Evolutionary conservation across 306 rosid species (phyloP).

Genomic region (Castanea mollissima): DNA sequence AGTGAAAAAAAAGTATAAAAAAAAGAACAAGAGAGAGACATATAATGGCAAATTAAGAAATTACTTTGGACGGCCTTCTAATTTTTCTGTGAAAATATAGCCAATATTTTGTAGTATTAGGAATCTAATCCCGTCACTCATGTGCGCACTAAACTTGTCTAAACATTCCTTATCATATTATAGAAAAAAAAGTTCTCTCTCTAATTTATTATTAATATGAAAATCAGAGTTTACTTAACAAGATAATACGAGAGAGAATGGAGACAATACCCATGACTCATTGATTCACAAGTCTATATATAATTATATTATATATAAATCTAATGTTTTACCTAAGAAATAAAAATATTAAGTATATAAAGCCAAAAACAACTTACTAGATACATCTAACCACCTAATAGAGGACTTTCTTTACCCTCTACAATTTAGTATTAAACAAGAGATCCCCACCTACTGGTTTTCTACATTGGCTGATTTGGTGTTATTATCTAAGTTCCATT

Average conservation of each 20-base stretch:
- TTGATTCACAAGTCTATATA: conserved; percentile 19
- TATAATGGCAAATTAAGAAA: background rate
- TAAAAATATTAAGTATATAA: conserved; percentile 5
- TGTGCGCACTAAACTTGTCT: conserved; percentile 7
- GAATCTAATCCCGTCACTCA: conserved; percentile 13
- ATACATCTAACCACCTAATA: conserved; percentile 20
- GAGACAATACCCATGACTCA: conserved; percentile 4
- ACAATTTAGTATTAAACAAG: background rate
- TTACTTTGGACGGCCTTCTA: background rate
- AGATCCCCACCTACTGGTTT: conserved; percentile 38
- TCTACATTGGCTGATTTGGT: conserved; percentile 12
- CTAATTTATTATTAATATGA: conserved; percentile 9
- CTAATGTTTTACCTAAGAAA: background rate
- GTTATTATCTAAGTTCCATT: conserved; percentile 11
- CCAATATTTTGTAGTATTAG: background rate
- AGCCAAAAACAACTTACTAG: conserved; percentile 21
- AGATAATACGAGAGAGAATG: conserved; percentile 4
- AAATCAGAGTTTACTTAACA: background rate
- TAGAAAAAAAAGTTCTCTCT: background rate
- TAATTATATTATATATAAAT: no score
- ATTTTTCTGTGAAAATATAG: background rate
- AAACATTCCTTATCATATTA: background rate
- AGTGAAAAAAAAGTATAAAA: no score
- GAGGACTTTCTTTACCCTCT: no score
- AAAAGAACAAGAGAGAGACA: background rate